Conservation (phyloP, 2,329 filamentous ascomycete genomes). For the Mollisiaceae sp. region DNA sequence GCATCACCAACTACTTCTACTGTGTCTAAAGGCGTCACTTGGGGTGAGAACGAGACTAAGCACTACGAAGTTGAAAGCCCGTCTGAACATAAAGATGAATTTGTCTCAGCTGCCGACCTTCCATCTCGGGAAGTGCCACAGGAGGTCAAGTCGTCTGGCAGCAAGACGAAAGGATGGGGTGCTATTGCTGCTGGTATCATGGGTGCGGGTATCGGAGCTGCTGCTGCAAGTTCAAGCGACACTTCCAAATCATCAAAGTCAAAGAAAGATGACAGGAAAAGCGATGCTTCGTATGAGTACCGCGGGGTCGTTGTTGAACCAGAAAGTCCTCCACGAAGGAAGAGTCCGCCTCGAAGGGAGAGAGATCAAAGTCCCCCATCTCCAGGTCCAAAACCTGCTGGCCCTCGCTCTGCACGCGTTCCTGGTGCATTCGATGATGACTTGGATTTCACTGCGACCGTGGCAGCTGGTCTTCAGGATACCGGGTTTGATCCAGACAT, state of each 20-base stretch:
- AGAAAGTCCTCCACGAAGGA: conserved; percentile 30
- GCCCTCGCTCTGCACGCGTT: conserved; percentile 52
- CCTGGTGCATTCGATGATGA: conserved; percentile 72
- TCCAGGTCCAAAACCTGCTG: conserved; percentile 60
- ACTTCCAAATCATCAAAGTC: conserved; percentile 28
- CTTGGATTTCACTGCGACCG: conserved; percentile 69
- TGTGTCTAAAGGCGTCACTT: conserved; percentile 63
- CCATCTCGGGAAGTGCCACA: conserved; percentile 44
- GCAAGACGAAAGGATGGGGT: conserved; percentile 52
- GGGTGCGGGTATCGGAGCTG: conserved; percentile 46
- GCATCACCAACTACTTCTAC: conserved; percentile 50
- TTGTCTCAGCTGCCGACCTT: conserved; percentile 31
- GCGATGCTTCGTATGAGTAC: conserved; percentile 36
- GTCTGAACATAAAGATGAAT: conserved; percentile 46
- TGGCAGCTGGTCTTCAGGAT: conserved; percentile 71
- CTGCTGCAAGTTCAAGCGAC: conserved; percentile 35
- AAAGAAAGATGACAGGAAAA: conserved; percentile 20
- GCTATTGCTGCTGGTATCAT: conserved; percentile 57
- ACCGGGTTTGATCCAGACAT: conserved; percentile 74
- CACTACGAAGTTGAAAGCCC: conserved; percentile 67
- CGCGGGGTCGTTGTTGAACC: conserved; percentile 38
- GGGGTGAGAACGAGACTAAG: conserved; percentile 69
- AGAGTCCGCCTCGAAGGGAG: conserved; percentile 4
- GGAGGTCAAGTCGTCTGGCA: conserved; percentile 27
- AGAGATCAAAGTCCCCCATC: conserved; percentile 50